phyloP scores from a whole-genome alignment of 2,329 filamentous ascomycete species.

The Fonsecaea pedrosoi region DNA sequence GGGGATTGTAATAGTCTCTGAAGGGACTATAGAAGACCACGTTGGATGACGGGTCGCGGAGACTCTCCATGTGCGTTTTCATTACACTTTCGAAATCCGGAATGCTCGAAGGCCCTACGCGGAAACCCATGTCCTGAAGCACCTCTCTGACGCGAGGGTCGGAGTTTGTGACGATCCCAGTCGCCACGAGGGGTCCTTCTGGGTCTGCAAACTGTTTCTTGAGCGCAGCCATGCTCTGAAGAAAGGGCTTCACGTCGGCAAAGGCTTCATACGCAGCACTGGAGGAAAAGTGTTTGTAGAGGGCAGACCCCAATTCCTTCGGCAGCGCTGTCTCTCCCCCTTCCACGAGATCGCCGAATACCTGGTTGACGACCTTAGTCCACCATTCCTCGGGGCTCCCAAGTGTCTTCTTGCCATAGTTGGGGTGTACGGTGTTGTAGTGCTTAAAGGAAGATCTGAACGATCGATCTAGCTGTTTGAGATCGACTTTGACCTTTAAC shows the following conservation, averaged over 20 bases:
- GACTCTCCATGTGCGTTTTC: constrained; percentile 7
- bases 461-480: constrained; percentile 41
- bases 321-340: constrained; percentile 42
- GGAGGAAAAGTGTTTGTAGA: constrained; percentile 51
- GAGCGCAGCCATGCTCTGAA: constrained; percentile 43
- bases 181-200: constrained; percentile 44
- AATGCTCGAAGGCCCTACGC: constrained; percentile 45
- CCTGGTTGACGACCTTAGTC: constrained; percentile 50
- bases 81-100: constrained; percentile 42
- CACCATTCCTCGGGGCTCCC: constrained; percentile 53
- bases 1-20: constrained; percentile 21
- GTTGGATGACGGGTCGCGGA: constrained; percentile 4
- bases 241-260: constrained; percentile 49
- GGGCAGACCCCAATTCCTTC: constrained; percentile 43
- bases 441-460: constrained; percentile 49
- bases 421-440: constrained; percentile 46
- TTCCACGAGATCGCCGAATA: constrained; percentile 44
- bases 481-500: constrained; percentile 39
- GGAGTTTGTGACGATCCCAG: constrained; percentile 56
- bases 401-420: constrained; percentile 52
- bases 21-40: constrained; percentile 13
- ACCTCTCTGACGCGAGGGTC: constrained; percentile 53
- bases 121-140: constrained; percentile 49
- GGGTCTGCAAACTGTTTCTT: constrained; percentile 28
- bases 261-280: constrained; percentile 50